Base-by-base conservation (phyloP, 768 basidiomycete genomes). In the Lactarius deliciosus region DNA sequence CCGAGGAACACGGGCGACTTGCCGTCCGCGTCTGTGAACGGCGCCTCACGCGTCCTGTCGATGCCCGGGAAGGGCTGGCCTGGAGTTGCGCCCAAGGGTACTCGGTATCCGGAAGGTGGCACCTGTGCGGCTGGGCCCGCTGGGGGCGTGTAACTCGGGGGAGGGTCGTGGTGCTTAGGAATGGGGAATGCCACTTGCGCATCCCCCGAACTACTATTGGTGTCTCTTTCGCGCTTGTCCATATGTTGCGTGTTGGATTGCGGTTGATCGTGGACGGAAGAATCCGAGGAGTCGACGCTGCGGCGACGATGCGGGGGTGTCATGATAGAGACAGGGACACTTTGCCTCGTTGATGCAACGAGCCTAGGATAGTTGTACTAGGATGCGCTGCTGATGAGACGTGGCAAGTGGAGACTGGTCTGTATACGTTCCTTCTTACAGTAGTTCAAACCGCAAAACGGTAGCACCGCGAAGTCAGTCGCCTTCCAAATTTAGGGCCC, bases 1-100 rank as follows among this genome's bases (percentile, higher is more conserved):
- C 91, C 92, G 38, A 94, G 70, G 77, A 81, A 94, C 66, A 92
- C 73, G 6, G 87, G 87, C 2, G 82, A 81, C 30, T 70, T 66
- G 1, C 85, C 84, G 71, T 89, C 85, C 1, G 78, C 74, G 72
- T 94, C 90, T 43, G 75, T 71, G 71, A 82, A 84, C 1, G 85
- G 81, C 0, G 90, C 82, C 1, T 67, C 76, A 22, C 85, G 86
- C 41, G 81, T 75, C 64, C 82, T 76, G 2, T 76, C 47, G 2
- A 68, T 50, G 28, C 73, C 68, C 5, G 88, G 85, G 75, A 89
- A 85, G 3, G 79, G 70, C 9, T 79, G 69, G 25, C 72, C 72
- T 2, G 36, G 47, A 38, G 36, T 38, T 2, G 79, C 79, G 58
- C 75, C 77, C 55, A 90, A 77, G 0, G 88, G 81, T 62, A 90